A percentile compares a stretch with the other conserved stretches of the same genome.
phyloP scores from a whole-genome alignment of 768 basidiomycete species.

The Guyanaporus albipodus region DNA sequence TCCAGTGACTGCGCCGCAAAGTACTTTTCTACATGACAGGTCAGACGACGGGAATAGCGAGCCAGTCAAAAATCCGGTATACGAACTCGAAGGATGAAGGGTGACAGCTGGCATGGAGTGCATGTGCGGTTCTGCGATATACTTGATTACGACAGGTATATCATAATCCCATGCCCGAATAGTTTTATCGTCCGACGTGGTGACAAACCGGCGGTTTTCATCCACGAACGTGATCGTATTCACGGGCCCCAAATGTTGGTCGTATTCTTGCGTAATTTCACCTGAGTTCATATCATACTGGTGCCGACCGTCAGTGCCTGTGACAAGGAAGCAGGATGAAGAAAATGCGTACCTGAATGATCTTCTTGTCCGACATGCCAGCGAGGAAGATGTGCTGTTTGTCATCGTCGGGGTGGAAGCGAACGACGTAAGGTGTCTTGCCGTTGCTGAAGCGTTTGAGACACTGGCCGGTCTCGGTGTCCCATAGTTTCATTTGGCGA shows the following conservation, averaged over 20 bases:
- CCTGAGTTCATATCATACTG: conserved; percentile 95
- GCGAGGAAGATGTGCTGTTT: conserved; percentile 96
- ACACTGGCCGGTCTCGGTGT: conserved; percentile 98
- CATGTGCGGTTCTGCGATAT: conserved; percentile 99
- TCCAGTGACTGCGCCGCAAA: conserved; percentile 97
- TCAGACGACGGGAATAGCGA: background rate
- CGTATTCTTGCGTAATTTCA: conserved; percentile 97
- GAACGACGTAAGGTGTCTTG: conserved; percentile 93
- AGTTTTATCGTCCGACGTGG: conserved; percentile 98
- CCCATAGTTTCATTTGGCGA: conserved; percentile 98
- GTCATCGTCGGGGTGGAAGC: conserved; percentile 94
- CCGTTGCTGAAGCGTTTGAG: conserved; percentile 95
- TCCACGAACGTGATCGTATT: conserved; percentile 99
- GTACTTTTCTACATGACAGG: conserved; percentile 69
- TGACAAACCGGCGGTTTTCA: conserved; percentile 95
- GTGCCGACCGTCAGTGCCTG: background rate
- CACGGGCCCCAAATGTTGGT: conserved; percentile 96
- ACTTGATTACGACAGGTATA: conserved; percentile 99
- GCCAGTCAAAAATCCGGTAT: conserved; percentile 20
- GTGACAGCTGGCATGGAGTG: conserved; percentile 99
- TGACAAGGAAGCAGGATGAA: background rate
- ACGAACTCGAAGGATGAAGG: conserved; percentile 89
- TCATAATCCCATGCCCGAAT: conserved; percentile 99
- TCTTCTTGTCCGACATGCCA: conserved; percentile 99
- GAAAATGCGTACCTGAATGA: conserved; percentile 72